Evolutionary conservation across 805 yeast species (phyloP), one percentile per base, ranked within the genome.

Genomic region (Saturnispora silvae): DNA sequence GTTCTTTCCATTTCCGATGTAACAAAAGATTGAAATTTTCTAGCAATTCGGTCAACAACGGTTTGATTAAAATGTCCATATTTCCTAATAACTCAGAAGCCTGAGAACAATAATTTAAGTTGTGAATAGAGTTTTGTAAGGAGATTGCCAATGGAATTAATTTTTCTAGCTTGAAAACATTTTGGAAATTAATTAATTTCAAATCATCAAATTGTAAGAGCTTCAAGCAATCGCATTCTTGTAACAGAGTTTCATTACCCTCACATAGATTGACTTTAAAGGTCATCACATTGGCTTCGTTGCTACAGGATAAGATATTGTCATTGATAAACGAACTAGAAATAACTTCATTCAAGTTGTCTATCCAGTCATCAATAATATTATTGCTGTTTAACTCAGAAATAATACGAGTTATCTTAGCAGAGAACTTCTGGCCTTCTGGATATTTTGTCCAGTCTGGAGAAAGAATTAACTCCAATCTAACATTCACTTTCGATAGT

Each of bases 391-490:
- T 62, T 9, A 76, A 54, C 33, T 66, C 70, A 18, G 61, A 55
- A n/a, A 62, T 48, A 33, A 81, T 61, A 0, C 60, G 54, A 2
- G 52, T 46, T 18, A 72, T 64, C 41, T 74, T 82, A 2, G 61
- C 53, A 9, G 68, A 60, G 1, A 89, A 68, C 42, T 68, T 71
- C 36, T 66, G 68, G 0, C 95, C 96, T 36, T 77, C 85, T 2
- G 77, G 69, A 40, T 72, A 74, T 8, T 64, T 57, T 16, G 54
- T 58, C 87, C 87, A 80, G 6, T 74, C 73, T 14, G 62, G 50
- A 0, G 86, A 82, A 6, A 80, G 56, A 4, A 78, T 63, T 10
- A 64, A 53, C 31, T 70, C 73, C 6, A 78, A 54, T 22, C 73
- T 61, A 4, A 52, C 45, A 23, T 64, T 48, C n/a, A 75, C 51